Percentiles rank a stretch among this genome's conserved stretches.
phyloP scores from a whole-genome alignment of 192 early-diverging fungal species.

The Cetraspora pellucida region DNA sequence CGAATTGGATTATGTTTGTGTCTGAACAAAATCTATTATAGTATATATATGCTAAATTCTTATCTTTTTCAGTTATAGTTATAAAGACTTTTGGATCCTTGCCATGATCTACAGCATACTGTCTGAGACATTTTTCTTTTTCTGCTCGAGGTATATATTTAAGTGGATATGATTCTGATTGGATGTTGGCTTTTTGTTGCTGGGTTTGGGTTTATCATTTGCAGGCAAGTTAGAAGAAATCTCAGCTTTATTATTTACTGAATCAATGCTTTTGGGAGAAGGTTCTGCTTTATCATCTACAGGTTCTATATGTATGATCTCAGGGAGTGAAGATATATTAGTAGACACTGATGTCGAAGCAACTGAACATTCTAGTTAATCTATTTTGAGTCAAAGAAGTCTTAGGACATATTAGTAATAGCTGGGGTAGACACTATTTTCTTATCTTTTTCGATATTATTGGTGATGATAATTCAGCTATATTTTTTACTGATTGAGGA shows the following conservation, averaged over 20 bases:
- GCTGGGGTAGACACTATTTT: neutral
- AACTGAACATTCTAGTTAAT: constrained; percentile 5
- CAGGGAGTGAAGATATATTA: neutral
- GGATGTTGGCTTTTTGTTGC: neutral
- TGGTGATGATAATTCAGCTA: neutral
- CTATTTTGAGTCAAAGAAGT: constrained; percentile 15
- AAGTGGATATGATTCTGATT: neutral
- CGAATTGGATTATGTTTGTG: too few species aligned
- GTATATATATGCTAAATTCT: too few species aligned
- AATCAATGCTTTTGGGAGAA: neutral
- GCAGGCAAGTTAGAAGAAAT: neutral
- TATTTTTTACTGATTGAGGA: neutral
- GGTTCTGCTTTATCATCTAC: constrained; percentile 6
- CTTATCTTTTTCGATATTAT: constrained; percentile 20
- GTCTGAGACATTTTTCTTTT: neutral
- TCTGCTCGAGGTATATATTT: neutral
- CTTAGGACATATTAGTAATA: constrained; percentile 18
- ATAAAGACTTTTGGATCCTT: too few species aligned
- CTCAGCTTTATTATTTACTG: neutral
- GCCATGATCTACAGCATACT: neutral
- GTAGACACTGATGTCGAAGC: constrained; percentile 21
- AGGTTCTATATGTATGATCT: constrained; percentile 19
- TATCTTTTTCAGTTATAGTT: too few species aligned
- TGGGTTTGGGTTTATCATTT: neutral
- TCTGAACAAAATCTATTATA: too few species aligned